These are phyloP conservation scores for Ceratobasidium sp. DNA, from an alignment of 1,284 basidiomycete species.

Conservation along the genomic window DNA sequence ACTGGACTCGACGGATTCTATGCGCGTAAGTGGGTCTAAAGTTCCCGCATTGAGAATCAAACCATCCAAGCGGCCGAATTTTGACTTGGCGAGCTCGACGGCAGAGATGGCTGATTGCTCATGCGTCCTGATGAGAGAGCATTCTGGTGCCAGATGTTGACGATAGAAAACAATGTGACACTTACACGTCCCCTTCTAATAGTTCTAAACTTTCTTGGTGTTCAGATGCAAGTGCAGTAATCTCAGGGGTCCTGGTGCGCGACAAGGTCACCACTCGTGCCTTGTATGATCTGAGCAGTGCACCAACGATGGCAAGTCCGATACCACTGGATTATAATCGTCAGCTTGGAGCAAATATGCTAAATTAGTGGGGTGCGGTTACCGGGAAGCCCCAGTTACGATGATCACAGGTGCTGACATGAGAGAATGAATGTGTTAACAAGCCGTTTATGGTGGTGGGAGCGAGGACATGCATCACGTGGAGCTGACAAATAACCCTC, in stretches of 20 bases:
- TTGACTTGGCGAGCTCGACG: conserved; percentile 64
- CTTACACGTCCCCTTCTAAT: conserved; percentile 80
- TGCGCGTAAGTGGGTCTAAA: conserved; percentile 66
- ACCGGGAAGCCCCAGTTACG: conserved; percentile 40
- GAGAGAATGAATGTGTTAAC: neutral
- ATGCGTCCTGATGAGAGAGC: conserved; percentile 54
- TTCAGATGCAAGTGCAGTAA: conserved; percentile 66
- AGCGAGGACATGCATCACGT: conserved; percentile 1
- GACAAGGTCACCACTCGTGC: conserved; percentile 82
- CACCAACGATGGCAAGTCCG: conserved; percentile 78
- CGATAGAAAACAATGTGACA: conserved; percentile 51
- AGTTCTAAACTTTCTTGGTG: conserved; percentile 65
- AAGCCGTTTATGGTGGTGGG: conserved; percentile 3
- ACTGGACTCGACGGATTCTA: conserved; percentile 58
- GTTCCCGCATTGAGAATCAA: conserved; percentile 85
- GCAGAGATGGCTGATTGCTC: conserved; percentile 69
- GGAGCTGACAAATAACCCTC: conserved; percentile 37
- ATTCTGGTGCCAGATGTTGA: conserved; percentile 45
- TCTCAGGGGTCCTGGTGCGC: conserved; percentile 73
- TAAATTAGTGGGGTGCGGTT: neutral
- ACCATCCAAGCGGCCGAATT: conserved; percentile 75
- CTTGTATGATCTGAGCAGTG: conserved; percentile 72
- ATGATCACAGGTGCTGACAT: conserved; percentile 26
- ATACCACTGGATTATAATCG: conserved; percentile 72
- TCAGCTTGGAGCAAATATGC: neutral